Evolutionary conservation across 345 rosid species (phyloP), one percentile per base, ranked within the genome.

Genomic region (Populus davidiana): DNA sequence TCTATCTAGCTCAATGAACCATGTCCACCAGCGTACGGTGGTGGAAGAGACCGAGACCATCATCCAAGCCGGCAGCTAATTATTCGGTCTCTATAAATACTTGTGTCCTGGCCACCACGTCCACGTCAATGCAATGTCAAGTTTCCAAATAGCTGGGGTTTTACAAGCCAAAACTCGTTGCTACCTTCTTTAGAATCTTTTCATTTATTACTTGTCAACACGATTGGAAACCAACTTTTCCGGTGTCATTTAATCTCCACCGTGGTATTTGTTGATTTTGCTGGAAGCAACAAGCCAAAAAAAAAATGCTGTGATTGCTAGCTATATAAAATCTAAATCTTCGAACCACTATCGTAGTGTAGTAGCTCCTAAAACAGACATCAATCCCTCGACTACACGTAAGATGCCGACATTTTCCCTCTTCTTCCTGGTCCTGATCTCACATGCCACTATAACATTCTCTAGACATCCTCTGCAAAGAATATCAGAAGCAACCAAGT

Each of bases 351-450:
- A 27, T 74, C 39, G n/a, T 27, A 41, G 10, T 27, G 39, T 43
- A 39, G 9, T 8, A 41, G 69, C 18, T 41, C 25, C 35, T 23
- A n/a, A 59, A 59, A 74, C 67, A 63, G 14, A 12, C 18, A 6
- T n/a, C 36, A 10, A 27, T 63, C 67, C 31, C 23, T 17, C 6
- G 23, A 33, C 27, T 52, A 5, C 27, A 39, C 33, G 4, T 33
- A 73, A 69, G 41, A 86, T 86, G 89, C 23, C 86, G 6, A 33
- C 65, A 14, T 73, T 61, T 75, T 69, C 49, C 31, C 31, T 78
- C 76, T 10, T 85, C 62, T 77, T 25, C 79, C 21, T 82, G 18
- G 50, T 73, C 44, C 5, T 36, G 36, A 27, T 80, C 69, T 77
- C 43, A 35, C 77, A 69, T 66, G 73, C 68, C 27, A 72, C 62